These are phyloP conservation scores for Rhodamnia rubescens DNA, from an alignment of 345 rosid genomes.

Conservation along the genomic window DNA sequence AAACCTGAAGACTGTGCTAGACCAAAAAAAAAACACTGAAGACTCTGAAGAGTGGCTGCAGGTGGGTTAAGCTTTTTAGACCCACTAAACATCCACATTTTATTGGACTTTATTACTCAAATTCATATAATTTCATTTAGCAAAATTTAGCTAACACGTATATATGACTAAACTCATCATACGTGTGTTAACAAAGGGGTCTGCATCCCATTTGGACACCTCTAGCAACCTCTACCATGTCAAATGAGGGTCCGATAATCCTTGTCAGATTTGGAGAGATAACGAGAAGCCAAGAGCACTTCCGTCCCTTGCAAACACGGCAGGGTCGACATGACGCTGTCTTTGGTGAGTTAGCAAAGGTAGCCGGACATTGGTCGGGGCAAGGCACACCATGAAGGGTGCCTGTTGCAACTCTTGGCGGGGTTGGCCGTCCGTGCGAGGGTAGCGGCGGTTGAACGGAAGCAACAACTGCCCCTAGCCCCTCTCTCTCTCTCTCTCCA, in stretches of 20 bases:
- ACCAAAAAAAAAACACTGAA: too few species aligned
- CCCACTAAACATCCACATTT: too few species aligned
- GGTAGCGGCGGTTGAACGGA: neutral
- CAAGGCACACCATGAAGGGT: neutral
- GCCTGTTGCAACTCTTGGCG: neutral
- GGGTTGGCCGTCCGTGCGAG: neutral
- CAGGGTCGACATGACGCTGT: accelerated
- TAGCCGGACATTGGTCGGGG: neutral
- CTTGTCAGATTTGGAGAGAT: neutral
- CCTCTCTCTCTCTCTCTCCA: too few species aligned
- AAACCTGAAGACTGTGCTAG: too few species aligned
- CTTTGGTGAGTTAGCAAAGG: neutral
- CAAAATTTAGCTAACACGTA: too few species aligned
- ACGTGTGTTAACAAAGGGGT: too few species aligned
- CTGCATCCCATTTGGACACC: too few species aligned
- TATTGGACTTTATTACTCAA: too few species aligned
- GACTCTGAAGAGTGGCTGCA: too few species aligned
- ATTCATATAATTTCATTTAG: too few species aligned
- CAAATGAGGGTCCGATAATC: neutral
- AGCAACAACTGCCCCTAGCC: neutral
- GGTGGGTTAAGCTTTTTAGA: too few species aligned
- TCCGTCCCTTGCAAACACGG: neutral
- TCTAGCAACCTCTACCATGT: neutral
- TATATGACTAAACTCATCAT: too few species aligned
- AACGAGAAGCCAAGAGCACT: neutral